Evolutionary conservation across 257 asterid species (phyloP).

Genomic region (Nemophila menziesii): DNA sequence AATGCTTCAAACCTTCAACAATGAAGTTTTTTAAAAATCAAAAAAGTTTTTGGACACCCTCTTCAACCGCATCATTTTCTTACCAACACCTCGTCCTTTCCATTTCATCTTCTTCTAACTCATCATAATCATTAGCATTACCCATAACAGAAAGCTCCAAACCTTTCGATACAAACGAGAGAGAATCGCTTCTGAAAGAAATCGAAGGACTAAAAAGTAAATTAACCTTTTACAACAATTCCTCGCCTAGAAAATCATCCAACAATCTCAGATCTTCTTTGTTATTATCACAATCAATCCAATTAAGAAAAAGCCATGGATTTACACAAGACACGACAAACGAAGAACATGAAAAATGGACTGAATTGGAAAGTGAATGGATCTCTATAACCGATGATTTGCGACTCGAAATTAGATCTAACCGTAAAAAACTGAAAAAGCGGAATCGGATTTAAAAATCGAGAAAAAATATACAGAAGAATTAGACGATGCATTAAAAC

Average conservation of each 20-base stretch:
- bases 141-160: no score
- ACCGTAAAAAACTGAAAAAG: slow-evolving; percentile 62
- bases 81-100: no score
- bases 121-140: no score
- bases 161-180: slow-evolving; percentile 39
- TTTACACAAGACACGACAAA: slow-evolving; percentile 23
- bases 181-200: slow-evolving; percentile 61
- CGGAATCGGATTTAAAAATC: slow-evolving; percentile 54
- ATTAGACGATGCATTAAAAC: slow-evolving; percentile 68
- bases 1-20: no score
- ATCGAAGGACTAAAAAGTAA: slow-evolving; percentile 50
- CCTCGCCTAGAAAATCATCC: slow-evolving; percentile 44
- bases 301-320: slow-evolving; percentile 55
- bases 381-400: slow-evolving; percentile 86
- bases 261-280: slow-evolving; percentile 64
- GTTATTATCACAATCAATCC: slow-evolving; percentile 74
- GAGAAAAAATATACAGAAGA: slow-evolving; percentile 80
- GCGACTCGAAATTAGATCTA: slow-evolving; percentile 68
- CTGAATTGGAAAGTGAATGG: slow-evolving; percentile 98
- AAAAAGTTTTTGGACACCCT: no score
- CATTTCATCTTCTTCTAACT: no score
- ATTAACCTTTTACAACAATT: slow-evolving; percentile 36
- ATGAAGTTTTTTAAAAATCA: no score
- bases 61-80: no score
- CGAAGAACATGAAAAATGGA: slow-evolving; percentile 82